These are phyloP conservation scores for Aspergillus viridinutans DNA, from an alignment of 2,329 filamentous ascomycete genomes.

Conservation along the genomic window DNA sequence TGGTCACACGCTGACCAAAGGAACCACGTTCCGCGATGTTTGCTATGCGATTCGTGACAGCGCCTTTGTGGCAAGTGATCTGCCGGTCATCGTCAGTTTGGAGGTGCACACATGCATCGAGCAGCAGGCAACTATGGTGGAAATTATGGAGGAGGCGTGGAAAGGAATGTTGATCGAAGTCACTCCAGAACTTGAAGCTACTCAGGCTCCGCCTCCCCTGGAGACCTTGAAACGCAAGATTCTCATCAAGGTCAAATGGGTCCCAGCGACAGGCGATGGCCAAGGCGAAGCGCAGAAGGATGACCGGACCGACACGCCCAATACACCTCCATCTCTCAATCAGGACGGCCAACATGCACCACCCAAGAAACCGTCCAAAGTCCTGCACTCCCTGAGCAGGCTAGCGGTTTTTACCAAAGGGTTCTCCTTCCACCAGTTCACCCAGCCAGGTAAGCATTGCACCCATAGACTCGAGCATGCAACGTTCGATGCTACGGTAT, in stretches of 20 bases:
- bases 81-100: conserved; percentile 86
- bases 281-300: conserved; percentile 18
- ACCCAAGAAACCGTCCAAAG: conserved; percentile 53
- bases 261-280: conserved; percentile 43
- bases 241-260: conserved; percentile 72
- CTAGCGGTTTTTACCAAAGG: conserved; percentile 84
- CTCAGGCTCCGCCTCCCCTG: conserved; percentile 59
- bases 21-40: conserved; percentile 83
- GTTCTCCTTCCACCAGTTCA: conserved; percentile 71
- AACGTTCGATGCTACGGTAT: neutral
- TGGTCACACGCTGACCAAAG: conserved; percentile 78
- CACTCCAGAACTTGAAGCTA: conserved; percentile 54
- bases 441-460: conserved; percentile 53
- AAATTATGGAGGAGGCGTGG: conserved; percentile 91
- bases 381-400: conserved; percentile 67
- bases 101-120: conserved; percentile 80
- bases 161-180: conserved; percentile 66
- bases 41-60: conserved; percentile 74
- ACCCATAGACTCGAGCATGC: neutral
- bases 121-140: conserved; percentile 88
- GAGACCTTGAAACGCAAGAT: conserved; percentile 74
- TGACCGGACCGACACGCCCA: conserved; percentile 11
- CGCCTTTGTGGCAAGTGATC: conserved; percentile 69
- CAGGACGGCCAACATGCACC: conserved; percentile 19
- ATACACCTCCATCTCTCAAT: neutral